Base-by-base conservation (phyloP, 345 rosid genomes). In the Eucalyptus rudis region DNA sequence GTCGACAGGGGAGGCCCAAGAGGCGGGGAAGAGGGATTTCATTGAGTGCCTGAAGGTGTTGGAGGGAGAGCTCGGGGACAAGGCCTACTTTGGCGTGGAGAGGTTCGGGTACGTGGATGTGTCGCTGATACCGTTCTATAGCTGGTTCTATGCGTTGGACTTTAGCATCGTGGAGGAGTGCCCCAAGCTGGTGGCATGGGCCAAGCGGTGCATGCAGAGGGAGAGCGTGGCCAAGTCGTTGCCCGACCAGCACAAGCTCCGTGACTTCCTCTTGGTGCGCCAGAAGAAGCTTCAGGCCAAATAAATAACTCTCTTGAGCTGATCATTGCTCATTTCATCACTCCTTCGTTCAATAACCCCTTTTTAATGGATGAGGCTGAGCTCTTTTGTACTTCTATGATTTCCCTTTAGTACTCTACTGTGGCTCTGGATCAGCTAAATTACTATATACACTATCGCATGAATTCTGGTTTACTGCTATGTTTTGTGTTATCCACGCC, bases 51-150 rank as follows among this genome's bases (percentile, higher is more conserved):
- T 91, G 7, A 86, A 45, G 44, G 14, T 51, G 50, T 86, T 91
- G 52, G 90, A 91, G 52, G 86, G 51, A 16, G 91, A 90, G 90
- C 91, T 90, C 29, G 91, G 90, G 44, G 90, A 91, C 56, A 88
- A 89, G 58, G 25, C 87, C 6, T 91, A 86, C 84, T 91, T 87
- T 40, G 91, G 91, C 11, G 90, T 89, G 0, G 89, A 90, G 20
- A 81, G 2, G 4, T 89, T 91, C 44, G 90, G 93, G 2, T 79
- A 33, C n/a, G 84, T 87, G n/a, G 93, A 91, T 86, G 76, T 91
- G 76, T 51, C 86, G 5, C 49, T 90, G 4, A 81, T 91, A 25
- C 91, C 91, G 1, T 87, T 87, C 81, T 87, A 87, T 59, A n/a
- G 87, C 86, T 89, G 44, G 68, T 86, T 90, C 71, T 86, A 89